Conservation (phyloP, 2,329 filamentous ascomycete species). For the Arthrinium phaeospermum region DNA sequence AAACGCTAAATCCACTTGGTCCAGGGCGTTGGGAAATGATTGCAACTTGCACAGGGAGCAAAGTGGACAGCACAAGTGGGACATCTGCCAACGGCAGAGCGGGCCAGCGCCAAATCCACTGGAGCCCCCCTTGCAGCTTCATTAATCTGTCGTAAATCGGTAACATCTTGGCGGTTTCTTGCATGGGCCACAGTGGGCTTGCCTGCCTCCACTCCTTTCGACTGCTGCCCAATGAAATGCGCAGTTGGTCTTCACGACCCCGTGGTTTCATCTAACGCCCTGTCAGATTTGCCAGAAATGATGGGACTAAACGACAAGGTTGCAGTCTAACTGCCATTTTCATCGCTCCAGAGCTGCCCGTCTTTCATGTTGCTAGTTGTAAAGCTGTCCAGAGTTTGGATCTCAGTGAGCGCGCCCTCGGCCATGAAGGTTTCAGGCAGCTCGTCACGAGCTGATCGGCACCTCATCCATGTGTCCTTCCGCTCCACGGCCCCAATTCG, state of each 20-base stretch:
- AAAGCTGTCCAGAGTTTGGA: neutral
- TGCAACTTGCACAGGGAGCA: neutral
- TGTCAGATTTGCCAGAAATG: neutral
- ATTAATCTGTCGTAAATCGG: slow-evolving; percentile 11
- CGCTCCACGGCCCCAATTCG: neutral
- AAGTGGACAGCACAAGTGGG: neutral
- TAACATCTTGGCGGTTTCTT: slow-evolving; percentile 7
- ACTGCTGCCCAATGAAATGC: neutral
- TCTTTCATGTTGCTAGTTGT: neutral
- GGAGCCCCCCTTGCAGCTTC: neutral
- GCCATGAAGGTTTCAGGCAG: neutral
- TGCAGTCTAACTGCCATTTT: neutral
- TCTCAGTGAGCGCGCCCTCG: neutral
- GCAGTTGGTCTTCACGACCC: neutral
- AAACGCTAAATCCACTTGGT: neutral
- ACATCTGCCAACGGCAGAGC: neutral
- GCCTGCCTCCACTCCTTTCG: neutral
- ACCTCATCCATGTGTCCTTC: neutral
- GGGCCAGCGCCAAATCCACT: neutral
- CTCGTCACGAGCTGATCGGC: neutral
- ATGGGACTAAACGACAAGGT: neutral
- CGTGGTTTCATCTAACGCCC: slow-evolving; percentile 1
- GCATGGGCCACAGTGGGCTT: neutral
- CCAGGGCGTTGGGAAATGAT: slow-evolving; percentile 2
- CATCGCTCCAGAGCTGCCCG: neutral